Base-by-base conservation (phyloP, 2,329 filamentous ascomycete genomes). In the Huntiella savannae region DNA sequence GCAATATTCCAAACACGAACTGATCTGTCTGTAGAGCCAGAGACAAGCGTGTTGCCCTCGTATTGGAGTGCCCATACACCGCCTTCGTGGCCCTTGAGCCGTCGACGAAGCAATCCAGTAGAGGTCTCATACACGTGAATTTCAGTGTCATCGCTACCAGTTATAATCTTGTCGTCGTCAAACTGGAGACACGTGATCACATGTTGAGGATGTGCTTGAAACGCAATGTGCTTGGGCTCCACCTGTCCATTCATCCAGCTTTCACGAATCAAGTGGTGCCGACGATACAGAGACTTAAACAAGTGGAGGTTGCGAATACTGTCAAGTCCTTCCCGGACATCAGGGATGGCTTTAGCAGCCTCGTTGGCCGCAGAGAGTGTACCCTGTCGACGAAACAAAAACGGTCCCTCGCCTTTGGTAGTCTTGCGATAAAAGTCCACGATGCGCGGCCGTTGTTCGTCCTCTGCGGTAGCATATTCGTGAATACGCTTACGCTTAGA, bases 1-100 rank as follows among this genome's bases (percentile, higher is more conserved):
- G 93, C 85, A 52, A 98, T 95, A 58, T 98, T 88, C 91, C 91
- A 98, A 0, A 98, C 88, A n/a, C 91, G 78, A n/a, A 98, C 91
- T 8, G 91, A 93, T 40, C 91, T 73, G 62, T 98, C 91, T 0
- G 91, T 98, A 5, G 87, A 95, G 2, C 91, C 91, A 12, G 91
- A 98, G 2, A 98, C 91, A 15, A 98, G 66, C 12, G 83, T 85
- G 58, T 96, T 95, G 43, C 87, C 88, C 58, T 95, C 80, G 58
- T 96, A 98, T 60, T 96, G 87, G 45, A 98, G 65, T 28, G 91
- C 91, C 91, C 91, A 98, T 1, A 98, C 91, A 40, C 91, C 91
- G 33, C 91, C 91, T 60, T 98, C 91, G 54, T 98, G 91, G 2
- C 91, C 91, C 56, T 87, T 80, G 2, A 98, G 74, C 52, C 81